Base-by-base conservation (phyloP, 2,329 filamentous ascomycete species). In the Aspergillus tanneri region DNA sequence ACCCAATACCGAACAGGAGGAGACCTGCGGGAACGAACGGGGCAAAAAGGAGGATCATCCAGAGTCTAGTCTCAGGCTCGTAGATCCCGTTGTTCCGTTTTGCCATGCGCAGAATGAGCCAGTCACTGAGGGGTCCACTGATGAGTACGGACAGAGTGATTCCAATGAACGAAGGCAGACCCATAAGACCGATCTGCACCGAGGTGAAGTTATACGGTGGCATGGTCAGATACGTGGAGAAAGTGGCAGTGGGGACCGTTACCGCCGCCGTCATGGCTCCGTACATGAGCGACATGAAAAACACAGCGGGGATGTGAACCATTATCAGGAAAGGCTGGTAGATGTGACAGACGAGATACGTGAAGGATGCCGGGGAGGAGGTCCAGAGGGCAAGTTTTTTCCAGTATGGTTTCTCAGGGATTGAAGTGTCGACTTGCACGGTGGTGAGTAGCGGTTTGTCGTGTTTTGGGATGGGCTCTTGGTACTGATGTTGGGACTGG, bases 261-360 rank as follows among this genome's bases (percentile, higher is more conserved):
- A 61, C 59, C 58, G 62, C 72, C 4, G 68, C 67, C 1, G 72
- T 55, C 16, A 72, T 52, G 5, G 67, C 58, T 2, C 68, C 72
- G 21, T 71, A 73, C 25, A 67, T 59, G 1, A 75, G 19, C 1
- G 67, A 65, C 5, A 67, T 70, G 43, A 69, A 74, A 28, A 68
- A 46, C 18, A 74, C 66, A 3, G 68, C 69, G 1, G 90, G 90
- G 9, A 75, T 66, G 0, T 49, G 46, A 38, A 57, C 55, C 10
- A 72, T 49, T 16, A 67, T 59, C 4, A 61, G 12, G 25, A 69
- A 58, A 0, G 66, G 66, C 11, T 64, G 59, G 16, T 58, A 64
- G 49, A 55, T 53, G 49, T 67, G 62, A n/a, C 51, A 57, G 24
- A 49, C 36, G 5, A 64, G 22, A 14, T 50, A 36, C 18, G 30